phyloP scores from a whole-genome alignment of 495 filamentous ascomycete species.

The Pseudomonodictys pantanalensis region DNA sequence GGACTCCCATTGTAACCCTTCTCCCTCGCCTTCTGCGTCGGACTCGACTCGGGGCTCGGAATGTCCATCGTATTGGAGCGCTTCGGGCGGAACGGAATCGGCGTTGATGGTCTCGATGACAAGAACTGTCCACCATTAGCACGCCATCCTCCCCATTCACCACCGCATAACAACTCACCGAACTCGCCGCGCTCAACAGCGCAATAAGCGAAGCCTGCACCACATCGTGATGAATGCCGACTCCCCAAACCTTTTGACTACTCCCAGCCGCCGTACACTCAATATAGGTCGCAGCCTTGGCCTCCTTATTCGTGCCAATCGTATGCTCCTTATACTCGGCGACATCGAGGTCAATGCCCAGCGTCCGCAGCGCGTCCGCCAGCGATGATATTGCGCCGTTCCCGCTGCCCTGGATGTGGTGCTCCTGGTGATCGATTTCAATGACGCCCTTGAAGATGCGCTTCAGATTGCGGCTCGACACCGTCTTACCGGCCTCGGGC shows the following conservation, averaged over 20 bases:
- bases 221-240: slow-evolving; percentile 92
- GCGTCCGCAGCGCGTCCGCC: slow-evolving; percentile 71
- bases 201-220: slow-evolving; percentile 91
- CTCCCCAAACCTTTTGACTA: slow-evolving; percentile 81
- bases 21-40: neutral
- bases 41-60: slow-evolving; percentile 24
- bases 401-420: slow-evolving; percentile 73
- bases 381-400: slow-evolving; percentile 89
- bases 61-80: slow-evolving; percentile 36
- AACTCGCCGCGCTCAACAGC: slow-evolving; percentile 81
- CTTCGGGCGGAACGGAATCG: slow-evolving; percentile 50
- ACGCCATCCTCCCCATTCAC: neutral
- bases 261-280: slow-evolving; percentile 75
- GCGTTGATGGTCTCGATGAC: slow-evolving; percentile 54
- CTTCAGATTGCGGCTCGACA: slow-evolving; percentile 72
- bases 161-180: slow-evolving; percentile 56
- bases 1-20: slow-evolving; percentile 4
- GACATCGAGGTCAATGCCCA: slow-evolving; percentile 92
- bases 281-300: slow-evolving; percentile 91
- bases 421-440: slow-evolving; percentile 76
- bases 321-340: slow-evolving; percentile 95
- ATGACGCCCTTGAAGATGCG: slow-evolving; percentile 86
- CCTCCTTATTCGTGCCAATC: slow-evolving; percentile 72
- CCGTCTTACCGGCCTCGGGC: slow-evolving; percentile 59
- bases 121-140: slow-evolving; percentile 51